Base-by-base conservation (phyloP, 1,139 yeast genomes). In the Yamadazyma trypodendri region DNA sequence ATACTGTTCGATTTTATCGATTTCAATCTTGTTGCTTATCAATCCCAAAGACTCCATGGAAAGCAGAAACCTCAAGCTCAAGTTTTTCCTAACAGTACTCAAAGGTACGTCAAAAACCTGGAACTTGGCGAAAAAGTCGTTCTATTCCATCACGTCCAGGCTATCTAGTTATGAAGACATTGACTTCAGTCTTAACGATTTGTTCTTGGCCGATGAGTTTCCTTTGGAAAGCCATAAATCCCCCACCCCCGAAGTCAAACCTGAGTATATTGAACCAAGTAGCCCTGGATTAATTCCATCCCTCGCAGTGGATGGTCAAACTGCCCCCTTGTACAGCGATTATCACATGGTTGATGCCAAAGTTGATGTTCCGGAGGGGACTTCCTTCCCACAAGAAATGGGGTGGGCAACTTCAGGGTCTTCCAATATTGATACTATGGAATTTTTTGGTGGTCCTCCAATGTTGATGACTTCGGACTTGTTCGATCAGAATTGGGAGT, bases 371-470 rank as follows among this genome's bases (percentile, higher is more conserved):
- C 4, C 14, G 17, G 16, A n/a, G 3, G 27, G 8, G 4, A 12
- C 6, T 6, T n/a, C 8, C 15, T 14, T 16, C 15, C 7, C 29
- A 10, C 9, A 27, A 15, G 28, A 24, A 4, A 24, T 24, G 18
- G 29, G 29, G 9, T 20, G 20, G 23, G 29, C 25, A 11, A 14
- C 34, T n/a, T 14, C 32, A 22, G 34, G 21, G 15, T 36, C 42
- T 3, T 16, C 39, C 9, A 39, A 36, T 15, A 25, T 24, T n/a
- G 66, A 64, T 24, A 57, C 55, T 38, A 47, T 67, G 28, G 74
- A 67, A 31, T 68, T 70, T 48, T 65, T 72, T 45, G 78, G 78
- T 11, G 78, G 79, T 3, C 79, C 78, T 1, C 78, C 78, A 3
- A 72, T 73, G 14, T 64, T 72, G 39, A 72, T 73, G 77, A 72